These are phyloP conservation scores for Solanum chaucha DNA, from an alignment of 257 asterid species.

Conservation along the genomic window DNA sequence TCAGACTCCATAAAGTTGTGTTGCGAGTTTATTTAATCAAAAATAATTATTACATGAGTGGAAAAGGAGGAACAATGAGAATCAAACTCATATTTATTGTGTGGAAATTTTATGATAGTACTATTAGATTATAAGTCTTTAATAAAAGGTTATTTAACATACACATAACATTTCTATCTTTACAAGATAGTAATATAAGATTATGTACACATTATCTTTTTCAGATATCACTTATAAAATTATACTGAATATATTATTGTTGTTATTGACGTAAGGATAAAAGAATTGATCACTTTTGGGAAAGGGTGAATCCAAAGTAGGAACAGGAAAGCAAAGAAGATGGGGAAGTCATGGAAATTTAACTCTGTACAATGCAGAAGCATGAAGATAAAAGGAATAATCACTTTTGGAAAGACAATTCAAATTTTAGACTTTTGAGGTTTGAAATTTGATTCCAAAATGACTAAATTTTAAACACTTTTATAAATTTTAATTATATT, in stretches of 20 bases:
- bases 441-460: neutral
- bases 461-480: neutral
- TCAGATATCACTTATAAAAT: neutral
- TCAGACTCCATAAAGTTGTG: fast-evolving
- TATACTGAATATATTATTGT: neutral
- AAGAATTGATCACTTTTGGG: neutral
- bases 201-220: neutral
- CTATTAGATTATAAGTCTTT: neutral
- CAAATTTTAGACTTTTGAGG: neutral
- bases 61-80: neutral
- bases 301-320: neutral
- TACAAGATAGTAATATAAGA: neutral
- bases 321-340: neutral
- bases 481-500: neutral
- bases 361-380: neutral
- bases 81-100: neutral
- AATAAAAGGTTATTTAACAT: neutral
- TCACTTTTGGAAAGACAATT: neutral
- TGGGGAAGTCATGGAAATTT: neutral
- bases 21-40: neutral
- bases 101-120: neutral
- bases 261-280: neutral
- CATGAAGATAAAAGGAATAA: neutral
- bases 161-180: neutral
- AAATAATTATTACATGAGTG: neutral